Evolutionary conservation across 305 asterid species (phyloP).

Genomic region (Fraxinus platypoda): DNA sequence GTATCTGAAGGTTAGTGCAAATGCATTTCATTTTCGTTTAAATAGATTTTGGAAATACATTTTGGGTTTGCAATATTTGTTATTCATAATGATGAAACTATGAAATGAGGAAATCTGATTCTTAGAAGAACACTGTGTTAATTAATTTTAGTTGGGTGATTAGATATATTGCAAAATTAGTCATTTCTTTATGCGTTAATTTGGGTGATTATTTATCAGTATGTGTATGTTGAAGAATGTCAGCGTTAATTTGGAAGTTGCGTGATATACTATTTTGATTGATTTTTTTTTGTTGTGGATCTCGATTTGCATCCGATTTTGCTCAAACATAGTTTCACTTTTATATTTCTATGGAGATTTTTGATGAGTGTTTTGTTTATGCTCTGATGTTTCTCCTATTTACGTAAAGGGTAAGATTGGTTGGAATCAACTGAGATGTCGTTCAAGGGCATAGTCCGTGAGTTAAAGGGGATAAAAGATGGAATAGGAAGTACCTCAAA

Average conservation of each 20-base stretch:
- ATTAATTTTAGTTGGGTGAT: background rate
- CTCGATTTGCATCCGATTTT: background rate
- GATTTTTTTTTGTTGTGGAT: background rate
- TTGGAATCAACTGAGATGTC: slow-evolving; percentile 47
- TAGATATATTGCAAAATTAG: background rate
- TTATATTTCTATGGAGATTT: background rate
- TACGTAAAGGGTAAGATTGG: slow-evolving; percentile 14
- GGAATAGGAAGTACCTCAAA: slow-evolving; percentile 81
- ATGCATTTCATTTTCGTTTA: background rate
- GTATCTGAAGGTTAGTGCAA: slow-evolving; percentile 2
- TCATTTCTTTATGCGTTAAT: background rate
- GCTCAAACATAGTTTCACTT: background rate
- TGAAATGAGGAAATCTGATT: background rate
- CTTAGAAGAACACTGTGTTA: background rate
- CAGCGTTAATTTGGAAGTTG: background rate
- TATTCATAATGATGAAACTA: background rate
- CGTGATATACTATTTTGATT: background rate
- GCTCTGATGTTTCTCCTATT: background rate
- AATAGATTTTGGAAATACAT: background rate
- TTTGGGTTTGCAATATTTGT: background rate
- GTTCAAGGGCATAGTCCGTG: slow-evolving; percentile 76
- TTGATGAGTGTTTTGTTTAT: background rate
- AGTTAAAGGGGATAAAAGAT: slow-evolving; percentile 74
- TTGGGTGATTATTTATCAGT: background rate
- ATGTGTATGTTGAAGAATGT: background rate